These are phyloP conservation scores for Acmispon strigosus DNA, from an alignment of 306 rosid genomes.

Conservation along the genomic window DNA sequence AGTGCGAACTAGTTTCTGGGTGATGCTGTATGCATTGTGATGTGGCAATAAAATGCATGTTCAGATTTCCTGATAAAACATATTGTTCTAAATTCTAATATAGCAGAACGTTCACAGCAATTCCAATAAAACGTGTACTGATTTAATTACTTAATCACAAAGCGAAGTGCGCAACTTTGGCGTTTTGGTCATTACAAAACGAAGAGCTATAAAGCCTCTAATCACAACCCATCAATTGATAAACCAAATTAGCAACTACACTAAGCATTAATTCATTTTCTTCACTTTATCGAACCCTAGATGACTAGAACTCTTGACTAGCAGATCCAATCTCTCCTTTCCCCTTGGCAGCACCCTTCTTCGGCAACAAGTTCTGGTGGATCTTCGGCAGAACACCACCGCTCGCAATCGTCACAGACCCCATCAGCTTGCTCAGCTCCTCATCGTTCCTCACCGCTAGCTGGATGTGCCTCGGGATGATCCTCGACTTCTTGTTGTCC, in stretches of 20 bases:
- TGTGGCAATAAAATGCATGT: too few relatives aligned
- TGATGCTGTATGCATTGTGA: too few relatives aligned
- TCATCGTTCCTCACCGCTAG: slow-evolving; percentile 80
- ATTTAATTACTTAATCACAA: too few relatives aligned
- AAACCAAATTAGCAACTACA: background rate
- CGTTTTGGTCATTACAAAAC: too few relatives aligned
- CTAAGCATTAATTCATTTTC: too few relatives aligned
- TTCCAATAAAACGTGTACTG: background rate
- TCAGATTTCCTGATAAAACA: too few relatives aligned
- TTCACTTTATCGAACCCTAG: background rate
- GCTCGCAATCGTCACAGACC: slow-evolving; percentile 54
- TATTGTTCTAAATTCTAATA: too few relatives aligned
- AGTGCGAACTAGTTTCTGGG: too few relatives aligned
- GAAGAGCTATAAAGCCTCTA: background rate
- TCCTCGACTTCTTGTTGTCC: slow-evolving; percentile 70
- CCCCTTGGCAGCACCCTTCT: slow-evolving; percentile 36
- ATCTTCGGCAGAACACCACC: slow-evolving; percentile 66
- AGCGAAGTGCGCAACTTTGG: too few relatives aligned
- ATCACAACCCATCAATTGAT: background rate
- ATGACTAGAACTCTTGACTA: slow-evolving; percentile 33
- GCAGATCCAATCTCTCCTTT: slow-evolving; percentile 55
- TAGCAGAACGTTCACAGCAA: too few relatives aligned
- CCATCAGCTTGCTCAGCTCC: slow-evolving; percentile 68
- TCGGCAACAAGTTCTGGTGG: slow-evolving; percentile 53
- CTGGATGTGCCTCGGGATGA: slow-evolving; percentile 67